Percentiles rank a stretch among this genome's conserved stretches.
Evolutionary conservation across 208 protist genomes (phyloP).

Genomic region (Phytomonas serpens): DNA sequence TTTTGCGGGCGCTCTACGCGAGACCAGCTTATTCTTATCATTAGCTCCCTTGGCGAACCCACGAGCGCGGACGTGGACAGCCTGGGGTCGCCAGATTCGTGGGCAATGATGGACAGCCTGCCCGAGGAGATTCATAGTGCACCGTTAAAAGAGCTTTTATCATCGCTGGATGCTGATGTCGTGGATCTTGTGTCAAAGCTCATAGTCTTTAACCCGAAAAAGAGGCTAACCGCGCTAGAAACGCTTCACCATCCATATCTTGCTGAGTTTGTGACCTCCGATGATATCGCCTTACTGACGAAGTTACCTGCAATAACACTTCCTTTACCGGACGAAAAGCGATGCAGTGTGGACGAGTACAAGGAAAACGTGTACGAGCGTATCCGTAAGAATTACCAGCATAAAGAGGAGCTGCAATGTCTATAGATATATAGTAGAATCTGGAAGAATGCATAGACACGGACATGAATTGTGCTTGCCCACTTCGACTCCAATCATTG

Average conservation of each 20-base stretch:
- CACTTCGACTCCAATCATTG: background rate
- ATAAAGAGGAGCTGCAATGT: background rate
- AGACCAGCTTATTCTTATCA: conserved; percentile 94
- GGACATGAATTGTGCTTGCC: background rate
- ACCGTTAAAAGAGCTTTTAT: conserved; percentile 62
- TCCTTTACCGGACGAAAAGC: conserved; percentile 55
- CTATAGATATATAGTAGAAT: background rate
- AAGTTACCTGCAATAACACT: conserved; percentile 31
- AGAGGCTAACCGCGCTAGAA: conserved; percentile 74
- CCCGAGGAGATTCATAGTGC: conserved; percentile 25
- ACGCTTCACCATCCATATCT: conserved; percentile 88
- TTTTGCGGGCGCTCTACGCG: conserved; percentile 94
- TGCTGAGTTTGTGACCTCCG: conserved; percentile 41
- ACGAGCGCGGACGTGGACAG: conserved; percentile 83
- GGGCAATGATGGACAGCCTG: conserved; percentile 78
- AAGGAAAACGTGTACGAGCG: conserved; percentile 55
- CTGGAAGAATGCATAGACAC: background rate
- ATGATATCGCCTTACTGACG: conserved; percentile 39
- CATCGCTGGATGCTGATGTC: conserved; percentile 58
- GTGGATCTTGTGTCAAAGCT: conserved; percentile 81
- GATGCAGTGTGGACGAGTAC: conserved; percentile 63
- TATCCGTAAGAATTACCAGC: conserved; percentile 31
- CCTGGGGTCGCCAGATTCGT: conserved; percentile 83
- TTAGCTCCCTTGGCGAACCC: conserved; percentile 84
- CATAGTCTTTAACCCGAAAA: conserved; percentile 83